phyloP scores from a whole-genome alignment of 1,284 basidiomycete genomes.

The Puccinia polysora region DNA sequence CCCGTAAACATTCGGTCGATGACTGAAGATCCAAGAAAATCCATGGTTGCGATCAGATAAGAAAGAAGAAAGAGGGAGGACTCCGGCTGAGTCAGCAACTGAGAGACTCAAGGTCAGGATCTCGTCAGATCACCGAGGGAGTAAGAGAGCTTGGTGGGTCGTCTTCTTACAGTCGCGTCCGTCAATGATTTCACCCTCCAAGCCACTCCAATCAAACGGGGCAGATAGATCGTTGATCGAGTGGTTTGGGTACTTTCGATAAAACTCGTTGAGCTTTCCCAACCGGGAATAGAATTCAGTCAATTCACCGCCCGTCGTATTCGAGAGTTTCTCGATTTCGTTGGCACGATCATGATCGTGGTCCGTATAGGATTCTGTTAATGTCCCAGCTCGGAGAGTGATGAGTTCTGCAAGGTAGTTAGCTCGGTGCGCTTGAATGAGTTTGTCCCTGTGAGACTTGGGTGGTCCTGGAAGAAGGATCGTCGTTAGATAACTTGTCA shows the following conservation, averaged over 20 bases:
- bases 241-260: constrained; percentile 87
- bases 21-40: constrained; percentile 57
- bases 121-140: too few species aligned
- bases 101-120: too few species aligned
- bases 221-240: constrained; percentile 59
- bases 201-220: constrained; percentile 64
- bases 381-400: constrained; percentile 12
- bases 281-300: constrained; percentile 91
- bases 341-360: constrained; percentile 21
- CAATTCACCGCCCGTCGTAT: constrained; percentile 61
- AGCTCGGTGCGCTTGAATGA: constrained; percentile 34
- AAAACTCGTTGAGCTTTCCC: constrained; percentile 89
- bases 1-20: constrained; percentile 86
- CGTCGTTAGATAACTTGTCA: constrained; percentile 21
- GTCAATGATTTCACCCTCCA: constrained; percentile 60
- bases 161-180: constrained; percentile 60
- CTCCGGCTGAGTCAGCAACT: neutral
- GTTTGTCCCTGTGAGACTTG: constrained; percentile 22
- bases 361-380: constrained; percentile 32
- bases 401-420: constrained; percentile 25
- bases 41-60: neutral
- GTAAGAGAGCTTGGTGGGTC: too few species aligned
- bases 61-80: neutral
- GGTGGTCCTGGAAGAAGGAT: constrained; percentile 34
- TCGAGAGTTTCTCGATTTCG: constrained; percentile 30